A percentile compares a stretch with the other conserved stretches of the same genome.
Conservation (phyloP, 441 rosid species). For the Adansonia grandidieri region DNA sequence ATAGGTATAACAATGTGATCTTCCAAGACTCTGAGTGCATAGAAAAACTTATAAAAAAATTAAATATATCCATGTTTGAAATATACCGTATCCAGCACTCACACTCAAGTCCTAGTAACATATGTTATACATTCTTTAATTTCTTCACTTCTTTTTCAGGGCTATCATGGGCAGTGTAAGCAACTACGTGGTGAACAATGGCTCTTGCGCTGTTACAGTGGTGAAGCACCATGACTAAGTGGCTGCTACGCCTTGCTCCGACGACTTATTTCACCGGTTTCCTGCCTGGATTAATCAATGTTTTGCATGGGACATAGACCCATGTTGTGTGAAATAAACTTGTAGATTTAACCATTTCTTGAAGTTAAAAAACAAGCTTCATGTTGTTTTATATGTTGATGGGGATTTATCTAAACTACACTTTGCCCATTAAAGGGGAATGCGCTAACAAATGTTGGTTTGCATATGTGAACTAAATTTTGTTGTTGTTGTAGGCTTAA, state of each 20-base stretch:
- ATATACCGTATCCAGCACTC: no score
- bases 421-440: neutral
- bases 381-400: neutral
- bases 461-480: neutral
- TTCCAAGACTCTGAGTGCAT: no score
- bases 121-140: neutral
- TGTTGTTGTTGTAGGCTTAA: no score
- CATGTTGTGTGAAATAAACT: slow-evolving; percentile 14
- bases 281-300: neutral
- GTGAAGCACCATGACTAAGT: slow-evolving; percentile 61
- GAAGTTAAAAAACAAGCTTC: neutral
- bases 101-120: no score
- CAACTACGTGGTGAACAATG: slow-evolving; percentile 81
- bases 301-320: neutral
- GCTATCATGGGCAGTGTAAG: slow-evolving; percentile 91
- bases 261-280: neutral
- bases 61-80: no score
- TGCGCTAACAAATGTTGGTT: neutral
- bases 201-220: slow-evolving; percentile 78
- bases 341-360: neutral
- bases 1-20: no score
- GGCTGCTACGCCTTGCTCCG: neutral
- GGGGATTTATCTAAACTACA: neutral
- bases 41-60: no score
- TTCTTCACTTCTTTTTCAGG: slow-evolving; percentile 42